Base-by-base conservation (phyloP, 176 grass and related monocot species). In the Ampelocalamus luodianensis region DNA sequence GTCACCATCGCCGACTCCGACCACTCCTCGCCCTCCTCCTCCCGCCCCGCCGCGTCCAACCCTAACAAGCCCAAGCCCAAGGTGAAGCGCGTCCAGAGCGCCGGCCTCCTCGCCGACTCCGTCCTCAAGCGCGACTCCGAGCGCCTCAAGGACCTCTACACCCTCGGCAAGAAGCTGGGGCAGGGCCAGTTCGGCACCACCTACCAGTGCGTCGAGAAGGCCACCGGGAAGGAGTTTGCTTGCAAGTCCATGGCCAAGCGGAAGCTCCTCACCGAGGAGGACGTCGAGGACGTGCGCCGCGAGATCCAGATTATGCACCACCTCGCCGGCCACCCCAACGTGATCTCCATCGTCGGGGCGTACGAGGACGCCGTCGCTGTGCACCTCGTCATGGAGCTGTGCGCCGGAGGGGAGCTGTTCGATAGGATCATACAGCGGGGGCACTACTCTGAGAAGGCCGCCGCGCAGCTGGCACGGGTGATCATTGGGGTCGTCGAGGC, bases 291-390 rank as follows among this genome's bases (percentile, higher is more conserved):
- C 71, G 97, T 99, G 74, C 90, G 97, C 72, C 90, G 97, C 73
- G 97, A 99, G 97, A 99, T 99, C 90, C 97, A 99, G 87, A 99
- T 99, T 85, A 94, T 99, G 92, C 97, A 99, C 79, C 97, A 99
- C 88, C 92, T 99, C 37, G 82, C 97, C 3, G 97, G 97, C 0
- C 93, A 96, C 88, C 79, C 88, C 26, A 90, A 85, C 68, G 91
- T 93, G 27, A 24, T 93, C 40, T 86, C 88, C 68, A 88, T 93
- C 73, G 68, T 90, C 0, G 81, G 85, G 2, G 85, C 91, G 7
- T 93, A 88, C 67, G 91, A 93, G 88, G 91, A 93, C 46, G 85
- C 88, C 2, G 82, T 90, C 68, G 93, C 96, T 18, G 96, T 98
- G 93, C 96, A 98, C 84, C 88, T 98, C 44, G 96, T 97, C 71